Percentiles rank a stretch among this genome's conserved stretches.
Conservation (phyloP, 2,329 filamentous ascomycete genomes). For the Leptographium lundbergii region DNA sequence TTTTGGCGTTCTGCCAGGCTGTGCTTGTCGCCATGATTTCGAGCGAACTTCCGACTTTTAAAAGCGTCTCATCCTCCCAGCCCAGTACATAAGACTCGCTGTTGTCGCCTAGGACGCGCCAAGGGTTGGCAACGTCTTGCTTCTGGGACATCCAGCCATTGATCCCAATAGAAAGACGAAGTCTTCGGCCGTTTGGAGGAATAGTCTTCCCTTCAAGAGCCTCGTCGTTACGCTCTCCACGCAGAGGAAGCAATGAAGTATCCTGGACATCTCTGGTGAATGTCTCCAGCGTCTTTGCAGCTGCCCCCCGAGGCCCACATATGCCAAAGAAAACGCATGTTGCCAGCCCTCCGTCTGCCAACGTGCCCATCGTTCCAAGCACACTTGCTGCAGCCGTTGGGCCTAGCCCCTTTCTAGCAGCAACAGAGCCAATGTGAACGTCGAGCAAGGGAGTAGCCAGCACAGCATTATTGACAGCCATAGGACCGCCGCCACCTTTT, state of each 20-base stretch:
- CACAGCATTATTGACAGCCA: constrained; percentile 61
- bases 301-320: constrained; percentile 67
- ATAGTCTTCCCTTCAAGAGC: constrained; percentile 37
- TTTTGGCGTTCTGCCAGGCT: constrained; percentile 62
- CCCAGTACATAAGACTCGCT: constrained; percentile 72
- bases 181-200: constrained; percentile 45
- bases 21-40: constrained; percentile 64
- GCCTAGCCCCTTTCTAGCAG: constrained; percentile 65
- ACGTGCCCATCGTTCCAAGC: constrained; percentile 64
- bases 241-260: constrained; percentile 72
- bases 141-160: constrained; percentile 68
- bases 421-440: constrained; percentile 66
- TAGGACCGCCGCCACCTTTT: constrained; percentile 52
- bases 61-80: constrained; percentile 69
- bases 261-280: constrained; percentile 79
- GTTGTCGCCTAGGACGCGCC: constrained; percentile 60
- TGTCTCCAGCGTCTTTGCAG: constrained; percentile 75
- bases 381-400: constrained; percentile 64
- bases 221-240: constrained; percentile 30
- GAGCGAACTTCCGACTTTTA: constrained; percentile 66
- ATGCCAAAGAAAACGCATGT: constrained; percentile 84
- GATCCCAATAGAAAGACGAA: constrained; percentile 74
- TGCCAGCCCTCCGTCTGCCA: constrained; percentile 67
- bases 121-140: constrained; percentile 62
- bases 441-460: constrained; percentile 66